phyloP scores from a whole-genome alignment of 768 basidiomycete species.

The Termitomyces titanicus region DNA sequence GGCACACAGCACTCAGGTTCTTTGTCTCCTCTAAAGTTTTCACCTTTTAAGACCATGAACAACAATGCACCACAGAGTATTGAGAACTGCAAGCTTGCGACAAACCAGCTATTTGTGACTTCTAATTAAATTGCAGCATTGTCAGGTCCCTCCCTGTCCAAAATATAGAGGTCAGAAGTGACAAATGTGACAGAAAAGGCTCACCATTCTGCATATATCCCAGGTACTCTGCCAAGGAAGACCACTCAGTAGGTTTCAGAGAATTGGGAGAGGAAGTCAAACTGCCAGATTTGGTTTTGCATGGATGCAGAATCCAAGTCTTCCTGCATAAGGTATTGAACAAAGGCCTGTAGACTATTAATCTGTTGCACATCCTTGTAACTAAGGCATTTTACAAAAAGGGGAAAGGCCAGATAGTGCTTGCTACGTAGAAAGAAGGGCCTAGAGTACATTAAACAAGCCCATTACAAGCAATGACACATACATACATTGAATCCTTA shows the following conservation, averaged over 20 bases:
- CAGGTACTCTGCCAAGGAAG: neutral
- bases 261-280: neutral
- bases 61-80: neutral
- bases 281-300: neutral
- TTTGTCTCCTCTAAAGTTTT: neutral
- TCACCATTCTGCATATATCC: neutral
- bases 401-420: neutral
- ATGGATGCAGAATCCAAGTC: neutral
- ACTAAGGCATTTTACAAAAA: neutral
- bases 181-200: neutral
- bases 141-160: neutral
- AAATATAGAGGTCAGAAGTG: neutral
- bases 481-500: neutral
- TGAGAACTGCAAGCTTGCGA: neutral
- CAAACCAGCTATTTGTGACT: neutral
- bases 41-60: neutral
- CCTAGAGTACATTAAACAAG: neutral
- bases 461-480: neutral
- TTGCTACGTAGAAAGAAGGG: neutral
- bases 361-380: neutral
- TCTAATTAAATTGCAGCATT: neutral
- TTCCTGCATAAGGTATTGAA: neutral
- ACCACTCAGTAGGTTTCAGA: neutral
- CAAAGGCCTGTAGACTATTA: neutral
- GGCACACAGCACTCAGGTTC: no score